Conservation (phyloP, 140 eudicot species). For the Stevia rebaudiana region DNA sequence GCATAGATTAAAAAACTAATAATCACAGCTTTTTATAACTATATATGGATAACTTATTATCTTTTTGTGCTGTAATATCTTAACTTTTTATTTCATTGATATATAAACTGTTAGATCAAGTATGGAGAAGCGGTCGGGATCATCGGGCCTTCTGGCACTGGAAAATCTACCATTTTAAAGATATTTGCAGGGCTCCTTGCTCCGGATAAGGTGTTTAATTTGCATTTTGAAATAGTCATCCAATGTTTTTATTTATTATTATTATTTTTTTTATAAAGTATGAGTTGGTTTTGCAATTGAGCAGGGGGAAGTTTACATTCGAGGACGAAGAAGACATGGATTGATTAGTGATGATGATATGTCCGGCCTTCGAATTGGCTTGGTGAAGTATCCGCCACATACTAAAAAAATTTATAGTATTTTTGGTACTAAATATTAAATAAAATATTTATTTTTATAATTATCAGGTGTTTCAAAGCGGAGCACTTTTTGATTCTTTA, state of each 20-base stretch:
- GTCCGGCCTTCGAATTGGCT: slow-evolving; percentile 93
- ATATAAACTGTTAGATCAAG: slow-evolving; percentile 49
- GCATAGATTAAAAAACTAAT: not conserved
- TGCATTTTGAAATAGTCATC: not conserved
- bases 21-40: not conserved
- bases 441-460: not conserved
- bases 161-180: slow-evolving; percentile 94
- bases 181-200: slow-evolving; percentile 96
- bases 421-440: not conserved
- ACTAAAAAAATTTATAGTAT: not conserved
- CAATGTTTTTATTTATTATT: not conserved
- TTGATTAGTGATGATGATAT: slow-evolving; percentile 91
- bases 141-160: slow-evolving; percentile 98
- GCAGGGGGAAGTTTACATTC: slow-evolving; percentile 86
- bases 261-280: not conserved
- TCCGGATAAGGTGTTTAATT: slow-evolving; percentile 72
- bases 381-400: slow-evolving; percentile 42
- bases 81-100: not conserved
- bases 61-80: not conserved
- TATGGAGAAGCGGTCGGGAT: slow-evolving; percentile 98
- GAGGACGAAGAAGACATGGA: slow-evolving; percentile 72
- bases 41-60: not conserved
- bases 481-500: slow-evolving; percentile 93
- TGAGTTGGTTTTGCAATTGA: slow-evolving; percentile 14
- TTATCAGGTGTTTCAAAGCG: slow-evolving; percentile 91